Evolutionary conservation across 768 basidiomycete genomes (phyloP).

Genomic region (Phlegmacium glaucopus): DNA sequence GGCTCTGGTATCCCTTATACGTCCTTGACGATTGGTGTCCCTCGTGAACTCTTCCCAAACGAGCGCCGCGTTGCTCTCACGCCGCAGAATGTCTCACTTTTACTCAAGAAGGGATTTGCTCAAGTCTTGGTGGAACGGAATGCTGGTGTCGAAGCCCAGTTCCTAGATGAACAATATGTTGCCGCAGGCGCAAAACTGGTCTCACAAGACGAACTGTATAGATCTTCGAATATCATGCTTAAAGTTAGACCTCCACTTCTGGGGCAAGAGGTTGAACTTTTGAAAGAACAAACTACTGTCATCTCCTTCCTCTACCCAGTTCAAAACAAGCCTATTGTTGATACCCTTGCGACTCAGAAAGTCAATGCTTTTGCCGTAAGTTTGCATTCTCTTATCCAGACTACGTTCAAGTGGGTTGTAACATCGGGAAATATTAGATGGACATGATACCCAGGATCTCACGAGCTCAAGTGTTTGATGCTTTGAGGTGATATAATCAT

Average conservation of each 20-base stretch:
- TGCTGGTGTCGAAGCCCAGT: slow-evolving; percentile 72
- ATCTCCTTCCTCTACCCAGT: slow-evolving; percentile 84
- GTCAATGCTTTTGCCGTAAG: slow-evolving; percentile 69
- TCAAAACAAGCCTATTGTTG: slow-evolving; percentile 75
- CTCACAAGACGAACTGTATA: slow-evolving; percentile 68
- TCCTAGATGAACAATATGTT: slow-evolving; percentile 75
- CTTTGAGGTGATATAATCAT: slow-evolving; percentile 55
- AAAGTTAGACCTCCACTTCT: slow-evolving; percentile 80
- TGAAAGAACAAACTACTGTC: slow-evolving; percentile 75
- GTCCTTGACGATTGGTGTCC: slow-evolving; percentile 71
- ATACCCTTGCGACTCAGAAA: slow-evolving; percentile 61
- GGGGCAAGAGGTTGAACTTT: slow-evolving; percentile 53
- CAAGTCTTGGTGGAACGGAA: slow-evolving; percentile 70
- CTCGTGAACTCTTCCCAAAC: slow-evolving; percentile 71
- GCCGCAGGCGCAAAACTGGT: slow-evolving; percentile 78
- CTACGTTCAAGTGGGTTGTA: not conserved
- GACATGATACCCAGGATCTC: slow-evolving; percentile 91
- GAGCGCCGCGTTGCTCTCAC: slow-evolving; percentile 82
- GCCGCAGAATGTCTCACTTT: slow-evolving; percentile 68
- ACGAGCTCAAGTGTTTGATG: slow-evolving; percentile 87
- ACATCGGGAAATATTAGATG: slow-evolving; percentile 43
- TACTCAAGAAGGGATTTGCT: slow-evolving; percentile 81
- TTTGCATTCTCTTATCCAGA: slow-evolving; percentile 3
- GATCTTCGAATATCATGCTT: slow-evolving; percentile 70
- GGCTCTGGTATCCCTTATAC: slow-evolving; percentile 57